These are phyloP conservation scores for Pachysandra terminalis DNA, from an alignment of 164 flowering plant species.

Conservation along the genomic window DNA sequence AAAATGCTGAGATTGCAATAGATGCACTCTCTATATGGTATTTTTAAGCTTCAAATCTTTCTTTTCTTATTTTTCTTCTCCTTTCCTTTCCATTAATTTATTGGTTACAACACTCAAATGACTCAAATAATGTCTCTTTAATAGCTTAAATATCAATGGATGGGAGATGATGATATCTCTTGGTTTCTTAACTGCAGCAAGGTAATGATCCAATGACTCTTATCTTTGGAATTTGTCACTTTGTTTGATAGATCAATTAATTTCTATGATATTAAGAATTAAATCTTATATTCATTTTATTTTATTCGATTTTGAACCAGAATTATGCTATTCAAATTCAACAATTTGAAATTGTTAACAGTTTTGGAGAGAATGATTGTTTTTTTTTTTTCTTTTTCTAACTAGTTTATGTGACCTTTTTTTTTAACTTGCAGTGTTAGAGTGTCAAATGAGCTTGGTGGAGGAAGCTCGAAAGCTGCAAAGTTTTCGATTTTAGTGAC, in stretches of 20 bases:
- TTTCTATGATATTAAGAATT: too few relatives aligned
- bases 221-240: not conserved
- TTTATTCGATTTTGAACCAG: too few relatives aligned
- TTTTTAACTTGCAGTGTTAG: slow-evolving; percentile 31
- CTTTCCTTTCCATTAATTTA: not conserved
- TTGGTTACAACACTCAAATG: not conserved
- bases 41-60: not conserved
- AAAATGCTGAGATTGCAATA: slow-evolving; percentile 44
- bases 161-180: slow-evolving; percentile 67
- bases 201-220: slow-evolving; percentile 23
- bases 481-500: slow-evolving; percentile 31
- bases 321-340: too few relatives aligned
- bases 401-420: too few relatives aligned
- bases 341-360: too few relatives aligned
- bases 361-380: too few relatives aligned
- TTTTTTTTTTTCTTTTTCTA: too few relatives aligned
- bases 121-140: slow-evolving; percentile 4
- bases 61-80: not conserved
- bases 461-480: slow-evolving; percentile 42
- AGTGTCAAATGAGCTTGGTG: slow-evolving; percentile 54
- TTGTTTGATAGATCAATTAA: too few relatives aligned
- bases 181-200: slow-evolving; percentile 42
- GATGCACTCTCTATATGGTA: slow-evolving; percentile 70
- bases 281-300: too few relatives aligned
- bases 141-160: slow-evolving; percentile 56